A percentile compares a stretch with the other conserved stretches of the same genome.
Evolutionary conservation across 2,329 filamentous ascomycete genomes (phyloP).

Genomic region (Fusarium pininemorale): DNA sequence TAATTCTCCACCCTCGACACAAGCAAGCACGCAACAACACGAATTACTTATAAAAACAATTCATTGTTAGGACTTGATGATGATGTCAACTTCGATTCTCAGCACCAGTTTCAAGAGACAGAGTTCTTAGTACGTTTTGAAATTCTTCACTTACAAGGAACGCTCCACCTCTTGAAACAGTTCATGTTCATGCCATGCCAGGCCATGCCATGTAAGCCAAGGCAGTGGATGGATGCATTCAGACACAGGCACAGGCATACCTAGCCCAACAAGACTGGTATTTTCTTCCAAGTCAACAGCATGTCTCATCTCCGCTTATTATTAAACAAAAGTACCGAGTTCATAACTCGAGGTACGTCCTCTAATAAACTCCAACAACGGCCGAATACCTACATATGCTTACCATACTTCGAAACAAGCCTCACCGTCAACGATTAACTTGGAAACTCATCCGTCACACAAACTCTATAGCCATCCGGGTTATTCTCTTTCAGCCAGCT

Average conservation of each 20-base stretch:
- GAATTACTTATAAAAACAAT: background rate
- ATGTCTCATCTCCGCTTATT: background rate
- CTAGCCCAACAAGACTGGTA: background rate
- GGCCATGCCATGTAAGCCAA: conserved; percentile 20
- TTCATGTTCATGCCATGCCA: conserved; percentile 31
- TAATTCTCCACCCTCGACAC: conserved; percentile 11
- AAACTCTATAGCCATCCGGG: conserved; percentile 10
- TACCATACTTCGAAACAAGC: conserved; percentile 10
- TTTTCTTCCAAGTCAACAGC: conserved; percentile 2
- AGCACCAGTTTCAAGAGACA: background rate
- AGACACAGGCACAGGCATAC: background rate
- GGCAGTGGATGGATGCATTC: conserved; percentile 20
- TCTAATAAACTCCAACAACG: conserved; percentile 6
- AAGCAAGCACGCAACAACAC: conserved; percentile 10
- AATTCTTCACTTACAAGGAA: background rate
- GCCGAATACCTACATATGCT: background rate
- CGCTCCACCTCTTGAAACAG: conserved; percentile 24
- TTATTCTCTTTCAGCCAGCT: conserved; percentile 35
- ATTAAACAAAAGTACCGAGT: background rate
- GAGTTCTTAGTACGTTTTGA: background rate
- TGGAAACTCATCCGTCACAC: background rate
- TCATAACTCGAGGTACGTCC: background rate
- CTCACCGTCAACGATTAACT: conserved; percentile 22
- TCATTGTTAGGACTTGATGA: conserved; percentile 7
- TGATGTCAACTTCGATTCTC: background rate